A percentile compares a stretch with the other conserved stretches of the same genome.
phyloP scores from a whole-genome alignment of 192 early-diverging fungal genomes.

The Ambispora gerdemannii region DNA sequence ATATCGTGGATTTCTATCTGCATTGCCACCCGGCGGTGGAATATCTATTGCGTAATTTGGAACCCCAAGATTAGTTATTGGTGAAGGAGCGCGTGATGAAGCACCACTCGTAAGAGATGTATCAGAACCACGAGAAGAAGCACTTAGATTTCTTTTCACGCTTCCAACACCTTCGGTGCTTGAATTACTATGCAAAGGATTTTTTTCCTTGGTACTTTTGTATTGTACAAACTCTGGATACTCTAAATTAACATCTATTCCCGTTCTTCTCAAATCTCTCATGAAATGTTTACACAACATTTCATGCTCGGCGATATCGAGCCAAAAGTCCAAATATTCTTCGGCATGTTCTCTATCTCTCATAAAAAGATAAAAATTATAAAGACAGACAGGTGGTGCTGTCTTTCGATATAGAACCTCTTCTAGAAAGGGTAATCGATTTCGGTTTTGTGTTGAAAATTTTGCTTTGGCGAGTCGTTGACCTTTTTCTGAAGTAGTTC shows the following conservation, averaged over 20 bases:
- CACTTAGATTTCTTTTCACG: slow-evolving; percentile 5
- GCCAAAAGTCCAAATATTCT: slow-evolving; percentile 74
- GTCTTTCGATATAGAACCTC: slow-evolving; percentile 67
- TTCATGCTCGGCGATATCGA: slow-evolving; percentile 72
- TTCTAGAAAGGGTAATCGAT: slow-evolving; percentile 60
- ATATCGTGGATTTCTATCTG: background rate
- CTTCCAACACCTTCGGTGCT: background rate
- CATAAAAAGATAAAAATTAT: slow-evolving; percentile 73
- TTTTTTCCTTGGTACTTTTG: background rate
- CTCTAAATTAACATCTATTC: slow-evolving; percentile 23
- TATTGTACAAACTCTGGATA: slow-evolving; percentile 29
- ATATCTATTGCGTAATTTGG: slow-evolving; percentile 20
- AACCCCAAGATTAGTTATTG: background rate
- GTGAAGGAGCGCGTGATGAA: slow-evolving; percentile 22
- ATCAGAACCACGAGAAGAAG: slow-evolving; percentile 4
- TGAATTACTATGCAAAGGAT: background rate
- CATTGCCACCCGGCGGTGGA: background rate
- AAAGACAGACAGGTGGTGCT: slow-evolving; percentile 69
- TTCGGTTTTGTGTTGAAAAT: slow-evolving; percentile 9
- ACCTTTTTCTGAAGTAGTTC: slow-evolving; percentile 21
- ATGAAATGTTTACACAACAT: slow-evolving; percentile 59
- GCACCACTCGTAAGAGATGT: background rate
- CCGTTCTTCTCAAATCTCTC: slow-evolving; percentile 36
- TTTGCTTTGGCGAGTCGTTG: slow-evolving; percentile 15
- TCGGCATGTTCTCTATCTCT: slow-evolving; percentile 60